Base-by-base conservation (phyloP, 768 basidiomycete genomes). In the Rhizopogon vesiculosus region DNA sequence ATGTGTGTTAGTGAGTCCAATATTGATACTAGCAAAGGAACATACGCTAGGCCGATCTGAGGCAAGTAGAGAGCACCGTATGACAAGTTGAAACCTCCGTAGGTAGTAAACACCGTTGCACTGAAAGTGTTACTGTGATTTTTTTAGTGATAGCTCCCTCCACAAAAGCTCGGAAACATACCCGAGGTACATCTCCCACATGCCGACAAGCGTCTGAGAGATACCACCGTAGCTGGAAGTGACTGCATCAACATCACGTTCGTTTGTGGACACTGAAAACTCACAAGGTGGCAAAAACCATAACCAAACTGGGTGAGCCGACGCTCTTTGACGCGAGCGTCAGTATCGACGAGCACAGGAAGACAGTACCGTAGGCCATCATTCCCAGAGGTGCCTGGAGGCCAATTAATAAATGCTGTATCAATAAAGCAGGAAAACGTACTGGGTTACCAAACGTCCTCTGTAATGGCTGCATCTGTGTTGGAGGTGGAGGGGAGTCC, bases 171-270 rank as follows among this genome's bases (percentile, higher is more conserved):
- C 22, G 42, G 44, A 18, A n/a, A 46, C 67, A 50, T 51, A 62
- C 66, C 66, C 66, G 29, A 69, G 65, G 59, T 62, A 67, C 59
- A 67, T 65, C 29, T 69, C 66, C 66, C 68, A 69, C 66, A 69
- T 65, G 41, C 67, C 66, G 7, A 67, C 66, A 8, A 67, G 54
- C 3, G 66, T 65, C 48, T 67, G 67, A 16, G 65, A 61, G 46
- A 69, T 69, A 42, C 68, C 66, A 8, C 67, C 67, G 33, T 69
- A 67, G 56, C 68, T 67, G 35, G 45, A 54, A 33, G 8, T 38
- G 18, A 38, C 61, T 19, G 59, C 45, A 3, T 35, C 38, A 45
- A 12, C 22, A 25, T 7, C 19, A 33, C 6, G n/a, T 7, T 22
- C 13, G 7, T 35, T 28, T 38, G 8, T 7, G n/a, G 22, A 54